Conservation (phyloP, 2,329 filamentous ascomycete genomes). For the Monosporascus ibericus region DNA sequence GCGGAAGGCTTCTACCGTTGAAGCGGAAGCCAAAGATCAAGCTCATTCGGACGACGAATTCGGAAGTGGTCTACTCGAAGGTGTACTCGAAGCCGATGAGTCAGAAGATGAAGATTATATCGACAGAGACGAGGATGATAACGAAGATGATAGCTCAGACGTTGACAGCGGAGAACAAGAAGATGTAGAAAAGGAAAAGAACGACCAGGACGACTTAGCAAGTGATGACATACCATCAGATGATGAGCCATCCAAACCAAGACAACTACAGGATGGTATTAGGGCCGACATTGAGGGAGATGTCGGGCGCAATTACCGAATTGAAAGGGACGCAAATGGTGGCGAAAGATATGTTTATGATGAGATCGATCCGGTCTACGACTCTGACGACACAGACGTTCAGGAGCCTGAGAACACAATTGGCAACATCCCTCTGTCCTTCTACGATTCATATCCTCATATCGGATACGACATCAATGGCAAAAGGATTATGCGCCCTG, state of each 20-base stretch:
- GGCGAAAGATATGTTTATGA: slow-evolving; percentile 85
- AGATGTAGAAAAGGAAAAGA: slow-evolving; percentile 8
- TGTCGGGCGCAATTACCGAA: slow-evolving; percentile 42
- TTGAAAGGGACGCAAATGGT: slow-evolving; percentile 80
- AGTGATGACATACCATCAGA: slow-evolving; percentile 38
- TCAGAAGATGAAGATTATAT: slow-evolving; percentile 26
- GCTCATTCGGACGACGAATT: slow-evolving; percentile 57
- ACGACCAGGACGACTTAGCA: slow-evolving; percentile 29
- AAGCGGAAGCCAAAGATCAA: slow-evolving; percentile 41
- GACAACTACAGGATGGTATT: slow-evolving; percentile 29
- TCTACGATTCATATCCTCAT: slow-evolving; percentile 96
- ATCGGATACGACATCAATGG: slow-evolving; percentile 99
- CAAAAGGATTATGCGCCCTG: slow-evolving; percentile 94
- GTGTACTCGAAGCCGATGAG: slow-evolving; percentile 50
- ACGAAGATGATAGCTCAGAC: slow-evolving; percentile 41
- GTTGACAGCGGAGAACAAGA: slow-evolving; percentile 33
- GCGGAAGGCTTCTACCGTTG: slow-evolving; percentile 56
- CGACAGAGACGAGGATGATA: slow-evolving; percentile 32
- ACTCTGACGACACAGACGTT: slow-evolving; percentile 89
- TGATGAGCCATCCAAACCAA: slow-evolving; percentile 30
- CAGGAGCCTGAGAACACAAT: slow-evolving; percentile 82
- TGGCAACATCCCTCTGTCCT: slow-evolving; percentile 86
- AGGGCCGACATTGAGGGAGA: slow-evolving; percentile 27
- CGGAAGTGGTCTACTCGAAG: slow-evolving; percentile 46
- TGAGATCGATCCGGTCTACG: slow-evolving; percentile 90